Evolutionary conservation across 2,329 filamentous ascomycete genomes (phyloP).

Genomic region (Alternaria atra): DNA sequence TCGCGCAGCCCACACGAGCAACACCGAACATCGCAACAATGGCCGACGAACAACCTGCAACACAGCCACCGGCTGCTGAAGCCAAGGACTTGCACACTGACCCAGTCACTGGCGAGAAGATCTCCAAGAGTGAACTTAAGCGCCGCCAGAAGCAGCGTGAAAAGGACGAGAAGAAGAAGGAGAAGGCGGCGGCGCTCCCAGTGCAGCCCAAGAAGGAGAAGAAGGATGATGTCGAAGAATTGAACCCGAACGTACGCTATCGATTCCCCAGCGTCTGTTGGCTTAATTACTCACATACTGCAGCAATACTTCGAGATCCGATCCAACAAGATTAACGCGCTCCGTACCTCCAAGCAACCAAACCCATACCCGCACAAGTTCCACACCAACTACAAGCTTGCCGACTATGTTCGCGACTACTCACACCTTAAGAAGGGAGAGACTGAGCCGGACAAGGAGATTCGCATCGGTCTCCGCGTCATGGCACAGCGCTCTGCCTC

Average conservation of each 20-base stretch:
- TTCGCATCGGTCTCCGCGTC: conserved; percentile 84
- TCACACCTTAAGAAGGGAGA: conserved; percentile 88
- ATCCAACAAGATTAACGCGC: conserved; percentile 79
- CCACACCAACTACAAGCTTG: conserved; percentile 82
- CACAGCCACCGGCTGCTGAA: conserved; percentile 43
- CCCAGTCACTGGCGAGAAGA: conserved; percentile 88
- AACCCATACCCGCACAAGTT: conserved; percentile 94
- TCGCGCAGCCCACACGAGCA: conserved; percentile 28
- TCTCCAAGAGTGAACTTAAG: conserved; percentile 75
- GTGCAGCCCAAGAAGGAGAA: conserved; percentile 67
- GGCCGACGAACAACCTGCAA: conserved; percentile 43
- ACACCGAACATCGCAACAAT: conserved; percentile 35
- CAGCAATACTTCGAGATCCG: conserved; percentile 97
- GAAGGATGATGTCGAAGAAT: conserved; percentile 72
- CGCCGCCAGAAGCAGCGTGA: conserved; percentile 91
- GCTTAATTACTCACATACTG: conserved; percentile 18
- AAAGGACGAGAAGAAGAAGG: conserved; percentile 88
- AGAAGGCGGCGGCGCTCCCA: conserved; percentile 77
- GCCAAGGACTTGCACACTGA: conserved; percentile 79
- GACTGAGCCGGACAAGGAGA: conserved; percentile 74
- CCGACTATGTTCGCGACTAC: conserved; percentile 81
- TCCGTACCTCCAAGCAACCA: conserved; percentile 75
- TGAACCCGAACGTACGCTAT: conserved; percentile 72
- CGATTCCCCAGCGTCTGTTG: conserved; percentile 36
- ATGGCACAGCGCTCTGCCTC: conserved; percentile 59